A percentile compares a stretch with the other conserved stretches of the same genome.
These are phyloP conservation scores for Termitomyces eurrhizus DNA, from an alignment of 768 basidiomycete species.

Conservation along the genomic window DNA sequence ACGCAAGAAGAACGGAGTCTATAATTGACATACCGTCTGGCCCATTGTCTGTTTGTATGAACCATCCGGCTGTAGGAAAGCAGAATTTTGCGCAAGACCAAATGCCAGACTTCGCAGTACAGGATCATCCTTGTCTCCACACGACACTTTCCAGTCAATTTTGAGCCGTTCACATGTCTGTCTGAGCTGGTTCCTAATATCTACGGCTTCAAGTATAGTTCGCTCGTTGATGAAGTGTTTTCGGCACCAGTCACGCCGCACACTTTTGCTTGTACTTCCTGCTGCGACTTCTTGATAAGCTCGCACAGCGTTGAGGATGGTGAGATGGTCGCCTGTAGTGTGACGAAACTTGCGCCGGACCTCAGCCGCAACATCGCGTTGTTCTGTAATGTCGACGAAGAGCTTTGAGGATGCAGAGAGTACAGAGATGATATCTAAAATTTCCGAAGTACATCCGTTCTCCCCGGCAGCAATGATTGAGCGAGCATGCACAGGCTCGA, in stretches of 20 bases:
- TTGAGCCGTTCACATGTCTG: slow-evolving; percentile 55
- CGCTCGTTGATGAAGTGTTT: slow-evolving; percentile 81
- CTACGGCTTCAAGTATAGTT: slow-evolving; percentile 70
- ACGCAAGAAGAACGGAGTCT: not conserved
- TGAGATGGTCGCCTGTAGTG: slow-evolving; percentile 87
- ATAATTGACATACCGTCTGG: slow-evolving; percentile 44
- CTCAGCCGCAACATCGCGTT: slow-evolving; percentile 68
- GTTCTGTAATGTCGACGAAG: slow-evolving; percentile 72
- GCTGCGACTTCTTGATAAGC: slow-evolving; percentile 71
- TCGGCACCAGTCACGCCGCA: slow-evolving; percentile 74
- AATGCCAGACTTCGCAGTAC: slow-evolving; percentile 69
- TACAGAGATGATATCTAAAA: slow-evolving; percentile 82
- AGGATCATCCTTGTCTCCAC: slow-evolving; percentile 61
- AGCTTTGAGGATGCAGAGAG: slow-evolving; percentile 78
- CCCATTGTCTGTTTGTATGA: slow-evolving; percentile 83
- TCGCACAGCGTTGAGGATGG: slow-evolving; percentile 78
- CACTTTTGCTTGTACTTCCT: slow-evolving; percentile 38
- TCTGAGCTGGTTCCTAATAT: slow-evolving; percentile 78
- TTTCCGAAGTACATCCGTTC: slow-evolving; percentile 69
- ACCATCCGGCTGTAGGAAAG: slow-evolving; percentile 81
- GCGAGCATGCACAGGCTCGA: slow-evolving; percentile 83
- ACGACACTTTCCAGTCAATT: slow-evolving; percentile 56
- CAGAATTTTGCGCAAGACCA: slow-evolving; percentile 81
- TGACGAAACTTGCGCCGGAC: slow-evolving; percentile 79
- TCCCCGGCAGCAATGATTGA: slow-evolving; percentile 75